Base-by-base conservation (phyloP, 305 asterid genomes). In the Fraxinus xanthoxyloides region DNA sequence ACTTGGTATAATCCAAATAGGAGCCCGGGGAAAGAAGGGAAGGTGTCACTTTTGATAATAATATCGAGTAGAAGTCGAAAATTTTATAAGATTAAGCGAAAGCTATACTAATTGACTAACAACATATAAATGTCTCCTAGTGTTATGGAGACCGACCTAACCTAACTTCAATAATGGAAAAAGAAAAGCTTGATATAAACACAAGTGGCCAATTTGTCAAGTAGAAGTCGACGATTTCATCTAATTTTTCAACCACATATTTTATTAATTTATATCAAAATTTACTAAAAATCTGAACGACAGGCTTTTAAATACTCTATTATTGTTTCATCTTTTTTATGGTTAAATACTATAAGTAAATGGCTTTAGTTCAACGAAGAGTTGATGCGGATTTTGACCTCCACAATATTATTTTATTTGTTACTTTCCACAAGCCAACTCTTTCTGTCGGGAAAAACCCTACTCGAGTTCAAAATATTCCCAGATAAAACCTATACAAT, bases 371-470 rank as follows among this genome's bases (percentile, higher is more conserved):
- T 21, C 26, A 7, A 61, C 5, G 70, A 23, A 23, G 70, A 10
- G 31, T 7, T 23, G 12, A 19, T 61, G 31, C 15, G 13, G 2
- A 61, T 61, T 61, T 48, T 48, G 59, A 48, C 59, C 7, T 3
- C 59, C 17, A 15, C 59, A 15, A 48, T 48, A 48, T 46, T 13
- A 13, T 15, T 46, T 46, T 40, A 40, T 3, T 46, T 46, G 5
- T 13, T 13, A 46, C 13, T 48, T 15, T 48, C 59, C 56, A 46
- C 56, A 48, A 48, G 59, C 21, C 21, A 48, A 48, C 65, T 75
- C 79, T 82, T 76, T 24, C 10, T 83, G 86, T 86, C 84, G 82
- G 84, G 87, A 63, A 84, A 80, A 83, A 30, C 82, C 91, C 90
- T 88, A 63, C 91, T 77, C 90, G 30, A 80, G 89, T 73, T 75